These are phyloP conservation scores for Tremellales sp. DNA, from an alignment of 1,284 basidiomycete genomes.

Conservation along the genomic window DNA sequence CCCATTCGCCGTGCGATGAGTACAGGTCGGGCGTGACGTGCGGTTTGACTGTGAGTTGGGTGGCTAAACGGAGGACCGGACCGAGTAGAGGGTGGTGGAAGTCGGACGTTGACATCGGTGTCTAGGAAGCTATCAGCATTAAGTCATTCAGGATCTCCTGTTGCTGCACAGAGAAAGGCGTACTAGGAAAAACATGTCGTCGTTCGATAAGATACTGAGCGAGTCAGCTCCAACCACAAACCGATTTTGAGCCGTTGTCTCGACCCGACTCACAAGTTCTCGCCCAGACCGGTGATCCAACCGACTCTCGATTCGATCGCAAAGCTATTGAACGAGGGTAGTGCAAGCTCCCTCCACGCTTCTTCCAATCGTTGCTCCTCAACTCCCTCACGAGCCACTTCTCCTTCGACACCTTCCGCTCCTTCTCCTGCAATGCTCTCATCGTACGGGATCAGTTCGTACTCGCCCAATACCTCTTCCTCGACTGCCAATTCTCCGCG, in stretches of 20 bases:
- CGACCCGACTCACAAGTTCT: slow-evolving; percentile 34
- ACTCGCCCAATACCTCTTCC: background rate
- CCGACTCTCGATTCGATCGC: slow-evolving; percentile 34
- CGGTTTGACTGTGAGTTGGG: slow-evolving; percentile 22
- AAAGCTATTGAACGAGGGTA: slow-evolving; percentile 43
- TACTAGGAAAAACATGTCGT: slow-evolving; percentile 43
- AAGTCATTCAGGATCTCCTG: background rate
- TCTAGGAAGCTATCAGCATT: slow-evolving; percentile 5
- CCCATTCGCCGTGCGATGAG: slow-evolving; percentile 38
- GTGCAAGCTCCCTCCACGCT: slow-evolving; percentile 24
- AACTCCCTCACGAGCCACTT: background rate
- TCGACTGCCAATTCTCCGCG: slow-evolving; percentile 9
- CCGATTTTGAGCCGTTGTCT: no score
- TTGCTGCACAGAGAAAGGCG: background rate
- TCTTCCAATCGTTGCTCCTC: slow-evolving; percentile 15
- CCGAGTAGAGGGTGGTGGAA: slow-evolving; percentile 39
- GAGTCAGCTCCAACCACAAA: background rate
- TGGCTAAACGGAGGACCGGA: slow-evolving; percentile 31
- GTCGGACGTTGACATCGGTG: slow-evolving; percentile 21
- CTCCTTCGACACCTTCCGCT: background rate
- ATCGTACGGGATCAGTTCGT: no score
- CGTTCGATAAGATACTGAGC: slow-evolving; percentile 33
- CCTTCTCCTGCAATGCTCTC: slow-evolving; percentile 1
- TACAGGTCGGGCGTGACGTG: slow-evolving; percentile 15
- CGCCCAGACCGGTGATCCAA: slow-evolving; percentile 29